phyloP scores from a whole-genome alignment of 148 eudicot genomes.

The Amaranthus hypochondriacus region DNA sequence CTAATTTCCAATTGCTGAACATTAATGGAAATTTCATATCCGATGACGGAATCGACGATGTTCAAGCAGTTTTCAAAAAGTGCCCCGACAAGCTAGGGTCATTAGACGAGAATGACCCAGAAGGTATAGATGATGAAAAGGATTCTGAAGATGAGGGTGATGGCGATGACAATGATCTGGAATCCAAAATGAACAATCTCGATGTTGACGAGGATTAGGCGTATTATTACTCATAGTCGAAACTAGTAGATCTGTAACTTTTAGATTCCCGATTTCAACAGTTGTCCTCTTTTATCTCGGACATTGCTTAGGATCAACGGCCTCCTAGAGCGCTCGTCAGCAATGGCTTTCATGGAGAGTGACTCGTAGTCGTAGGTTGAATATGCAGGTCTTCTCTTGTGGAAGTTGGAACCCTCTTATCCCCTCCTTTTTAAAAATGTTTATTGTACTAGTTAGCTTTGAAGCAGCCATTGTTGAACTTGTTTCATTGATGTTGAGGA shows the following conservation, averaged over 20 bases:
- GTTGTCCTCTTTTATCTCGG: constrained; percentile 16
- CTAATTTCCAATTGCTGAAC: constrained; percentile 44
- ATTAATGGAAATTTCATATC: constrained; percentile 63
- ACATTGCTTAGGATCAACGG: constrained; percentile 15
- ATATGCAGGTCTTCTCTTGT: constrained; percentile 3
- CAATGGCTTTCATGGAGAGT: constrained; percentile 4
- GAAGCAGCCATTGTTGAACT: not conserved
- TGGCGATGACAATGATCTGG: constrained; percentile 40
- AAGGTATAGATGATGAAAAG: constrained; percentile 63
- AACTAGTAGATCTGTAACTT: not conserved
- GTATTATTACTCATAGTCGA: not conserved
- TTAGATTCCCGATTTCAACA: constrained; percentile 1
- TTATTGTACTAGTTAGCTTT: not conserved
- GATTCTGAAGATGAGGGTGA: constrained; percentile 39
- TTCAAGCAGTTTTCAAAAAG: constrained; percentile 49
- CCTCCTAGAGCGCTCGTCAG: constrained; percentile 1
- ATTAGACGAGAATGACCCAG: constrained; percentile 78
- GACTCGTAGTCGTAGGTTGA: not conserved
- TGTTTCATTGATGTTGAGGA: not conserved
- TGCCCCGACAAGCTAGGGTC: constrained; percentile 52
- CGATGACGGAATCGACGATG: constrained; percentile 68
- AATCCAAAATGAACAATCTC: constrained; percentile 56
- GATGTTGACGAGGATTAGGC: constrained; percentile 17
- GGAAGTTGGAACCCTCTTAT: not conserved
- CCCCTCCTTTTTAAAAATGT: not conserved